Evolutionary conservation across 768 basidiomycete genomes (phyloP).

Genomic region (Boletus vinaceobasis): DNA sequence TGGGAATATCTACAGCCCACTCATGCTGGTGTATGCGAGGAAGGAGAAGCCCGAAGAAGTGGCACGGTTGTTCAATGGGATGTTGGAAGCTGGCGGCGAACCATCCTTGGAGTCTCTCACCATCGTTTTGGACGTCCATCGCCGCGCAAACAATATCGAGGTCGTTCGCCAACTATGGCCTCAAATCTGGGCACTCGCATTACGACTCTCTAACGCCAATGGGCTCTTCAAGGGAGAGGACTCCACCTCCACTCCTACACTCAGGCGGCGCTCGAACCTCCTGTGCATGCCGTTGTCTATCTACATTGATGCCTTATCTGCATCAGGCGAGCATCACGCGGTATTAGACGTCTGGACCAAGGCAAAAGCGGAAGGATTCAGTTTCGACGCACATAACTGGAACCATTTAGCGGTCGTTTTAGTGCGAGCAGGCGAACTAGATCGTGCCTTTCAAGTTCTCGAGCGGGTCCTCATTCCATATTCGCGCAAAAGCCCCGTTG

Average conservation of each 20-base stretch:
- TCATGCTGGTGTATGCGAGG: slow-evolving; percentile 51
- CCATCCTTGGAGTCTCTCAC: slow-evolving; percentile 61
- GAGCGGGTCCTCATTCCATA: slow-evolving; percentile 73
- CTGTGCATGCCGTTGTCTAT: slow-evolving; percentile 78
- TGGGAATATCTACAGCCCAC: slow-evolving; percentile 57
- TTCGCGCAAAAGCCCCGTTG: slow-evolving; percentile 32
- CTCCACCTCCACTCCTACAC: neutral
- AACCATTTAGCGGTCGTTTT: slow-evolving; percentile 77
- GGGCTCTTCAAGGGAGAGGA: slow-evolving; percentile 31
- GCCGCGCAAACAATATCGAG: slow-evolving; percentile 52
- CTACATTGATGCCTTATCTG: slow-evolving; percentile 72
- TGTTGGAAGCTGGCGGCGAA: slow-evolving; percentile 50
- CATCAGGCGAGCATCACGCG: slow-evolving; percentile 55
- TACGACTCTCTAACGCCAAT: slow-evolving; percentile 37
- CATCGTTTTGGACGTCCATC: slow-evolving; percentile 69
- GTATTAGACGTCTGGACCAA: slow-evolving; percentile 66
- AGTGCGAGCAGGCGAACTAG: slow-evolving; percentile 75
- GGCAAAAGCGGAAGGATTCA: slow-evolving; percentile 60
- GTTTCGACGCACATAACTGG: slow-evolving; percentile 89
- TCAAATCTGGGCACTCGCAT: slow-evolving; percentile 57
- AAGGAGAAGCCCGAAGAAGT: slow-evolving; percentile 48
- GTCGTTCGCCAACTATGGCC: slow-evolving; percentile 65
- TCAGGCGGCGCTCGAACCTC: slow-evolving; percentile 45
- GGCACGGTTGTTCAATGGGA: slow-evolving; percentile 52
- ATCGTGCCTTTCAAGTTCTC: slow-evolving; percentile 78